Base-by-base conservation (phyloP, 768 basidiomycete species). In the Leucocoprinus sp. region DNA sequence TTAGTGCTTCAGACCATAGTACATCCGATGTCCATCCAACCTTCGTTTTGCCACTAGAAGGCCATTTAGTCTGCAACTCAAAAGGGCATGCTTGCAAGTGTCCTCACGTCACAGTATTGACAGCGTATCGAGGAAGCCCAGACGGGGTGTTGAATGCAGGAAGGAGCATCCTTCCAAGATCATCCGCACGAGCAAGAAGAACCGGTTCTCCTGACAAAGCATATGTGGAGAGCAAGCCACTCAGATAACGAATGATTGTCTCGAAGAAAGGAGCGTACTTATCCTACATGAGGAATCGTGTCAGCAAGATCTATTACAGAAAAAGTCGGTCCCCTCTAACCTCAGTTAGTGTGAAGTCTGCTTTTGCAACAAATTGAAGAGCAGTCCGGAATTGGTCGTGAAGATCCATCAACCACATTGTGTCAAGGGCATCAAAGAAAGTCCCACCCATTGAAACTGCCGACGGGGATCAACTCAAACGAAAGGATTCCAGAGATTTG, bases 201-300 rank as follows among this genome's bases (percentile, higher is more conserved):
- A 84, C 56, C 1, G 71, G 61, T 42, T 89, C 75, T 5, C 67
- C 70, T 1, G 86, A 83, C 1, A 93, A 68, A 1, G 88, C 80
- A 51, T 90, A 83, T 0, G 88, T 84, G 7, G 82, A 83, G 4
- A 92, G 67, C 2, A 92, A 68, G 3, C 91, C 91, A 1, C 91
- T 91, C 2, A 93, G 71, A 53, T 92, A 81, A 17, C 90, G 80
- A 43, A 91, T 92, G 41, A 82, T 79, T 0, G 86, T 89, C 67
- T 91, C 84, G 48, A 85, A 84, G 59, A 84, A 83, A 1, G 76
- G 78, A 0, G 58, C 67, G 59, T 62, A 66, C 28, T 60, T 55
- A 48, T 29, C 38, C 63, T 60, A 36, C 24, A 28, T 2, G 14
- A 19, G 2, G 4, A 12, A 41, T 15, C 29, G 5, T 28, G 3